Conservation (phyloP, 2,329 filamentous ascomycete genomes). For the Domatiomyces catenatus region DNA sequence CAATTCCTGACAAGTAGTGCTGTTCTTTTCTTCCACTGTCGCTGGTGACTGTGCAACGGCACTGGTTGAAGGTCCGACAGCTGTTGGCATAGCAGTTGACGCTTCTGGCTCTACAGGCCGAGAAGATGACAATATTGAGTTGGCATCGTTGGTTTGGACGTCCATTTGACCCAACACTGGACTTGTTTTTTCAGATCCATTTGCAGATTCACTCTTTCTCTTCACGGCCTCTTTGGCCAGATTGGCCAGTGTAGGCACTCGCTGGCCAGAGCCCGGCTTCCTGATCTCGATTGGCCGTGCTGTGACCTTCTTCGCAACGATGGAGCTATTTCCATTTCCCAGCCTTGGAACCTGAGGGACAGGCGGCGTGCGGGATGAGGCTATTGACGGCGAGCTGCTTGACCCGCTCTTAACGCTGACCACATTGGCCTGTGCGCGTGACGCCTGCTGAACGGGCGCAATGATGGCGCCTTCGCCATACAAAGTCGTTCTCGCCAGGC, state of each 20-base stretch:
- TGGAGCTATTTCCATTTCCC: constrained; percentile 26
- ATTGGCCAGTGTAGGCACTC: constrained; percentile 21
- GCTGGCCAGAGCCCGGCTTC: constrained; percentile 20
- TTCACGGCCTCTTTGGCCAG: constrained; percentile 17
- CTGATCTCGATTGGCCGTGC: constrained; percentile 33
- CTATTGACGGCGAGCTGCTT: constrained; percentile 35
- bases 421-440: constrained; percentile 76
- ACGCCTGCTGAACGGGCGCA: constrained; percentile 62
- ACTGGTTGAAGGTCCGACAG: not conserved
- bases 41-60: not conserved
- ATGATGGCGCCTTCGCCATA: constrained; percentile 72
- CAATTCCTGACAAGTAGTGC: constrained; percentile 11
- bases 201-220: constrained; percentile 11
- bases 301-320: constrained; percentile 29
- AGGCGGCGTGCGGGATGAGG: constrained; percentile 51
- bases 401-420: constrained; percentile 70
- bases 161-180: constrained; percentile 15
- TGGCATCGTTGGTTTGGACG: constrained; percentile 4
- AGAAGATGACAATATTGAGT: not conserved
- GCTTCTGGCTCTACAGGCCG: not conserved
- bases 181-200: constrained; percentile 6
- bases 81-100: not conserved
- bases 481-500: constrained; percentile 54
- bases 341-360: constrained; percentile 21
- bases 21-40: no score